Base-by-base conservation (phyloP, 2,329 filamentous ascomycete genomes). In the Ilyonectria destructans region DNA sequence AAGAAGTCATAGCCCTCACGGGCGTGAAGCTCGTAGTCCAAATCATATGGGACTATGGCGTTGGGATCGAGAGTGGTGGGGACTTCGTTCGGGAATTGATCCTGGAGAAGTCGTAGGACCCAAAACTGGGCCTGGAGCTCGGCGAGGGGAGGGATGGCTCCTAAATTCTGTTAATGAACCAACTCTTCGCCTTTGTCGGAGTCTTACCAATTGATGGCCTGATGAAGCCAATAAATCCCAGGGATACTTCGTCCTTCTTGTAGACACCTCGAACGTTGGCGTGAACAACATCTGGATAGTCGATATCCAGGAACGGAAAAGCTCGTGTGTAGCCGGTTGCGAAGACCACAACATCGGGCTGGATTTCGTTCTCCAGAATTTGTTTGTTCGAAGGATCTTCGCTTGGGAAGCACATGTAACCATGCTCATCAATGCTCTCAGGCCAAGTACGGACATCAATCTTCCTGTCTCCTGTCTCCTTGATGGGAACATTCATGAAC, bases 181-280 rank as follows among this genome's bases (percentile, higher is more conserved):
- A 3, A 0, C 6, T 4, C 17, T 26, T 17, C 7, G 12, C 9
- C 13, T 19, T 5, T 4, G 9, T 21, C 6, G 12, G 2, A 17
- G 5, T 3, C 69, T 70, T 68, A 81, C 82, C 83, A 40, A 85
- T 79, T 12, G 80, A 77, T 4, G 84, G 85, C 0, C 85, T 80
- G 6, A 86, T 77, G 62, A 86, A 86, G 9, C 85, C 85, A 56
- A 87, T 84, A 69, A 84, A 87, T 3, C 79, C 84, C 0, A 86
- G 70, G 0, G 79, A 78, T 1, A 82, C 76, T 37, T 84, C 80
- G 4, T 75, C 76, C 3, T 73, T 62, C 29, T 77, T 80, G 75
- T 89, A 90, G 54, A 91, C 82, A 19, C 85, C 81, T n/a, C 87
- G 85, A 15, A 89, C 84, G 67, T 85, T 83, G 21, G 83, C 78